phyloP scores from a whole-genome alignment of 1,284 basidiomycete genomes.

The Naganishia cerealis region DNA sequence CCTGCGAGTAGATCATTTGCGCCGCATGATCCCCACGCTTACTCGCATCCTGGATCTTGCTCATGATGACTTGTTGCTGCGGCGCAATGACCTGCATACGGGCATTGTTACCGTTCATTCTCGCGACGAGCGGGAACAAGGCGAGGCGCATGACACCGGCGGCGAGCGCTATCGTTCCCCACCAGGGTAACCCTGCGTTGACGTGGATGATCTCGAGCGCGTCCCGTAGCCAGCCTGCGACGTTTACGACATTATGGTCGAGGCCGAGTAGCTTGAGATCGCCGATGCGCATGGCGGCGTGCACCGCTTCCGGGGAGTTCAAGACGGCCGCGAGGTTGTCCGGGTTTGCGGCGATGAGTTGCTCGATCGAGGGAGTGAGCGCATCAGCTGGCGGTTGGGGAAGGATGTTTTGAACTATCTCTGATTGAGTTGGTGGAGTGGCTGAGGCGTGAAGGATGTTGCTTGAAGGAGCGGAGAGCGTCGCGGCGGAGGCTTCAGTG shows the following conservation, averaged over 20 bases:
- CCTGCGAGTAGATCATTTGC: constrained; percentile 61
- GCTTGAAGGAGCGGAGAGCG: background rate
- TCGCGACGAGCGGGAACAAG: constrained; percentile 70
- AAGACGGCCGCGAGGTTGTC: constrained; percentile 48
- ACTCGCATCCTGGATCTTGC: constrained; percentile 58
- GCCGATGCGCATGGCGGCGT: constrained; percentile 64
- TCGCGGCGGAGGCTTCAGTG: background rate
- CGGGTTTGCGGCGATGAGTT: constrained; percentile 47
- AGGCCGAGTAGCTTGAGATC: constrained; percentile 77
- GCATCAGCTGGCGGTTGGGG: constrained; percentile 45
- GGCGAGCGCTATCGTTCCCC: constrained; percentile 74
- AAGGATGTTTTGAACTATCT: constrained; percentile 34
- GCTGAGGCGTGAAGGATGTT: constrained; percentile 20
- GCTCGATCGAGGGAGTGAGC: constrained; percentile 45
- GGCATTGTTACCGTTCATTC: constrained; percentile 66
- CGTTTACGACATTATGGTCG: constrained; percentile 58
- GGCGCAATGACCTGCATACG: constrained; percentile 68
- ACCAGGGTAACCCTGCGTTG: constrained; percentile 76
- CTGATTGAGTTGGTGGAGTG: constrained; percentile 5
- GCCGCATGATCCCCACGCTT: constrained; percentile 59
- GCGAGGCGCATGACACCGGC: constrained; percentile 68
- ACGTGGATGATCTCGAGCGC: constrained; percentile 72
- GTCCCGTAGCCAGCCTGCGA: constrained; percentile 66
- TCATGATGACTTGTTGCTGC: constrained; percentile 62
- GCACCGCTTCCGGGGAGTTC: constrained; percentile 50